These are phyloP conservation scores for Proteromonas lacertae DNA, from an alignment of 352 stramenopile species.

Conservation along the genomic window DNA sequence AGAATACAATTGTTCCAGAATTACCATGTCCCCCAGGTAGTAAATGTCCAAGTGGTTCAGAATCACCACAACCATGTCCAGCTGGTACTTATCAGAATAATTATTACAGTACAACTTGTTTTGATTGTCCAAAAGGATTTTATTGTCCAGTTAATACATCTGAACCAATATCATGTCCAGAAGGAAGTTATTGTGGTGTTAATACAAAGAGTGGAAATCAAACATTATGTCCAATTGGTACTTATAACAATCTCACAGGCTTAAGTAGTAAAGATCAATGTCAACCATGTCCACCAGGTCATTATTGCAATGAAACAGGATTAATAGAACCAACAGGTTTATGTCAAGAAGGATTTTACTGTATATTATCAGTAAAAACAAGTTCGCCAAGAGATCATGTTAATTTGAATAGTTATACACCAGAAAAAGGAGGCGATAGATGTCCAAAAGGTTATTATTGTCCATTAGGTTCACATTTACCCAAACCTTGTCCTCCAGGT, in stretches of 20 bases:
- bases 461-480: slow-evolving; percentile 15
- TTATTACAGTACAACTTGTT: slow-evolving; percentile 4
- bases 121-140: slow-evolving; percentile 21
- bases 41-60: slow-evolving; percentile 29
- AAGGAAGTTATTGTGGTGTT: slow-evolving; percentile 7
- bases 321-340: slow-evolving; percentile 7
- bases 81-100: slow-evolving; percentile 10
- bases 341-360: slow-evolving; percentile 10
- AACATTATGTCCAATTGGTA: slow-evolving; percentile 8
- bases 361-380: background rate
- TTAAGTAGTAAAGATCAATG: slow-evolving; percentile 3
- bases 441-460: slow-evolving; percentile 22
- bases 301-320: slow-evolving; percentile 9
- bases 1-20: slow-evolving; percentile 12
- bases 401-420: background rate
- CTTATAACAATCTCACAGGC: slow-evolving; percentile 8
- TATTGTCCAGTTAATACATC: background rate
- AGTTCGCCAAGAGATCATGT: background rate
- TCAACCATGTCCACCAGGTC: slow-evolving; percentile 6
- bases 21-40: slow-evolving; percentile 31
- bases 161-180: slow-evolving; percentile 3
- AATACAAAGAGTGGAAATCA: slow-evolving; percentile 4
- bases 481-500: slow-evolving; percentile 4
- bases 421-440: slow-evolving; percentile 4
- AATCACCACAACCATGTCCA: slow-evolving; percentile 7